Evolutionary conservation across 139 green algal species (phyloP), one percentile per base, ranked within the genome.

Genomic region (Klebsormidium nitens): DNA sequence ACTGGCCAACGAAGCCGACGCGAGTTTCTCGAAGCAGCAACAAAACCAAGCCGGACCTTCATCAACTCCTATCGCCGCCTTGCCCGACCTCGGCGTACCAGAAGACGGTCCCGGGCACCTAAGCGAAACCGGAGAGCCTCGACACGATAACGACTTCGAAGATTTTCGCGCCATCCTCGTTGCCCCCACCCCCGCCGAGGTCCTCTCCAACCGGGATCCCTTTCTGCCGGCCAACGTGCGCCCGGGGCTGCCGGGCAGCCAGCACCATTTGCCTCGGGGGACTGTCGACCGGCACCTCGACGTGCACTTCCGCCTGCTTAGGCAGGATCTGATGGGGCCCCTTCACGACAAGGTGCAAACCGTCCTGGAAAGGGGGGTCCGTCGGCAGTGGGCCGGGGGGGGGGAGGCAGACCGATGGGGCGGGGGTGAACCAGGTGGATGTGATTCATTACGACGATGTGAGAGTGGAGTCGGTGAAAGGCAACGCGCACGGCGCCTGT

Each of bases 301-400:
- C 56, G 26, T 84, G 6, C 79, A 87, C 49, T 90, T 88, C 77
- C 73, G 85, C n/a, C 78, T 91, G 47, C 63, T 90, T 63, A 72
- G 85, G 0, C 80, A 88, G 62, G 81, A 89, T 49, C 36, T 88
- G 39, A 50, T 89, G 14, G 75, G 58, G 19, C 64, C 77, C 14
- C 44, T 90, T 35, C 63, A 48, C 26, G 40, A 58, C n/a, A 75
- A 75, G 64, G 62, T 64, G 60, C 80, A 3, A 44, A 80, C 3
- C 44, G 36, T 29, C 14, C 8, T 28, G n/a, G 39, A 19, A 57
- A 47, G 35, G 79, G 79, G n/a, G 82, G 79, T 0, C 38, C 84
- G 61, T 28, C 56, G 5, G 29, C 35, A n/a, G 37, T 79, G 38
- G 48, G 74, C 23, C 23, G 46, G 23, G 23, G 23, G 23, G 46